A percentile compares a stretch with the other conserved stretches of the same genome.
Evolutionary conservation across 2,329 filamentous ascomycete species (phyloP).

Genomic region (Penicillium sp.): DNA sequence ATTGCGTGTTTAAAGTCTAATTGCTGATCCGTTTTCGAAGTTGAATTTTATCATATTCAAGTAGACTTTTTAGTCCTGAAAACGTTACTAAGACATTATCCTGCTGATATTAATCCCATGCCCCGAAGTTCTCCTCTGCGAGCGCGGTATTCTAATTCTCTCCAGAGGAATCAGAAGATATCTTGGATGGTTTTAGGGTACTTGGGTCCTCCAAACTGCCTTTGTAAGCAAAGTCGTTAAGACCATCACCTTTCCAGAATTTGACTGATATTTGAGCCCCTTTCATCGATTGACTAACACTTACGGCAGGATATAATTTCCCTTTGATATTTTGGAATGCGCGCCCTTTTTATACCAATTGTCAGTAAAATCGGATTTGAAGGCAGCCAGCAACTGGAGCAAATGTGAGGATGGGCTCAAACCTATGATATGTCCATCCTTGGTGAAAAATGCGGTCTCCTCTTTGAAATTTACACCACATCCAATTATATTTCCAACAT

Average conservation of each 20-base stretch:
- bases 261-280: background rate
- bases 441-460: constrained; percentile 1
- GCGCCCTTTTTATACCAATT: no score
- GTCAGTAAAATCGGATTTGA: no score
- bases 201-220: background rate
- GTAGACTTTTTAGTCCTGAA: no score
- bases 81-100: background rate
- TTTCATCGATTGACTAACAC: background rate
- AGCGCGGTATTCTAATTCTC: background rate
- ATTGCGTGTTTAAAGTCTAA: no score
- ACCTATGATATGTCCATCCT: background rate
- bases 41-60: no score
- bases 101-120: background rate
- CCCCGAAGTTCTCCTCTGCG: background rate
- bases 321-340: background rate
- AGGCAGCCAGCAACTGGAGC: no score
- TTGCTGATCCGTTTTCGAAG: no score
- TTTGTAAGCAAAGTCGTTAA: background rate
- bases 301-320: background rate
- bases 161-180: background rate
- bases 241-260: background rate
- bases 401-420: background rate
- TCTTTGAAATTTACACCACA: background rate
- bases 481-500: background rate
- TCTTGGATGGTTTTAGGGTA: background rate